These are phyloP conservation scores for Bryoerythrophyllum caledonicum DNA, from an alignment of 225 moss, liverwort and hornwort genomes.

Conservation along the genomic window DNA sequence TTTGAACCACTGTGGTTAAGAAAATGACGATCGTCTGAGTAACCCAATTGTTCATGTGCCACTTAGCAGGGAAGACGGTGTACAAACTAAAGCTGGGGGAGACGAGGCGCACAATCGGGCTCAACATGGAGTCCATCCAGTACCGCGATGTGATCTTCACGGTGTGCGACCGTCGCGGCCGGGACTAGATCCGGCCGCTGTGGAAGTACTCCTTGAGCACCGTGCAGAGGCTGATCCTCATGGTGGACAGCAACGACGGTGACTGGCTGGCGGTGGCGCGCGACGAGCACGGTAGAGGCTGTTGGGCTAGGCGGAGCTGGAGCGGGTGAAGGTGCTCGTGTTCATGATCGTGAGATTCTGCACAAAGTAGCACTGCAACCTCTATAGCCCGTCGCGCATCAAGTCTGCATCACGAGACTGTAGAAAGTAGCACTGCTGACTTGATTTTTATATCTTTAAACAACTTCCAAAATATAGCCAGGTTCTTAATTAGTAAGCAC, in stretches of 20 bases:
- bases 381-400: no score
- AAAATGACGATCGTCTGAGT: no score
- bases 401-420: no score
- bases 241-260: conserved; percentile 43
- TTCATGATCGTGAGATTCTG: no score
- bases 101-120: conserved; percentile 53
- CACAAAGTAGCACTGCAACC: no score
- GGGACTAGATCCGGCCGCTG: conserved; percentile 51
- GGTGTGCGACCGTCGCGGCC: conserved; percentile 56
- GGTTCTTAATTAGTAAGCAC: no score
- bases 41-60: no score
- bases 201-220: conserved; percentile 46
- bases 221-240: conserved; percentile 41
- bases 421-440: no score
- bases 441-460: no score
- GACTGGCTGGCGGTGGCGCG: conserved; percentile 37
- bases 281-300: conserved; percentile 41
- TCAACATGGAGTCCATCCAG: conserved; percentile 54
- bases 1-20: no score
- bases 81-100: conserved; percentile 44
- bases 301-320: conserved; percentile 24
- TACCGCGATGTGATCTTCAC: conserved; percentile 52
- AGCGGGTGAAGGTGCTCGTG: conserved; percentile 39
- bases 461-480: no score
- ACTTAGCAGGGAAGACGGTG: no score